Evolutionary conservation across 2,329 filamentous ascomycete genomes (phyloP), one percentile per base, ranked within the genome.

Genomic region (Fusarium bactridioides): DNA sequence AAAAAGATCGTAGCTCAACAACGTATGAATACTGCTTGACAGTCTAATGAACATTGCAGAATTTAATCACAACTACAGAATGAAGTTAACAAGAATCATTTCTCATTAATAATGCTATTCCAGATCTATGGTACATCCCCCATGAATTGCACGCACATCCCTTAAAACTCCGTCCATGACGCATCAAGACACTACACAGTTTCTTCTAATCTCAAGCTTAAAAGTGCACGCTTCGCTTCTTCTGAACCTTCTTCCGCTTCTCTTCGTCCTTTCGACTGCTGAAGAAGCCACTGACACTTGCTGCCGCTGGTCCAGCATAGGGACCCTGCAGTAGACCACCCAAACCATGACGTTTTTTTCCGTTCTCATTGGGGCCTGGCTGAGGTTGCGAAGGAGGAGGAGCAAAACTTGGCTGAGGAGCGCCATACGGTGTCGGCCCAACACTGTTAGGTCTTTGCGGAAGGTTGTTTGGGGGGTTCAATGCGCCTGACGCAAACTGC

Each of bases 141-240:
- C 69, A 29, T 61, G 44, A 56, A 60, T 31, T 57, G 54, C 54
- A 47, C 50, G 68, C 45, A 40, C 58, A 15, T 31, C 51, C 57
- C 19, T 55, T 18, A 43, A 40, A 67, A 74, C 69, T 67, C 69
- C 66, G 33, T 23, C 37, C n/a, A 23, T 54, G 47, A 66, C 23
- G 25, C 55, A 48, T 31, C 35, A 55, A 63, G 27, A 21, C 23
- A 40, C 41, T 25, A 25, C 6, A 6, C 19, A 40, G 45, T 41
- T 23, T 33, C 35, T 47, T 31, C 27, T 40, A 19, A 15, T 11
- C 31, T 37, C 41, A 21, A 21, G 33, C 51, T 73, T 68, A 86
- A 66, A 86, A 86, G 72, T 86, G 82, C 63, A 82, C 79, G 61
- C 85, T 87, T 62, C 83, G 81, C 81, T 86, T 87, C 81, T 86